Conservation (phyloP, 306 rosid genomes). For the barrel medic (Medicago truncatula) region DNA sequence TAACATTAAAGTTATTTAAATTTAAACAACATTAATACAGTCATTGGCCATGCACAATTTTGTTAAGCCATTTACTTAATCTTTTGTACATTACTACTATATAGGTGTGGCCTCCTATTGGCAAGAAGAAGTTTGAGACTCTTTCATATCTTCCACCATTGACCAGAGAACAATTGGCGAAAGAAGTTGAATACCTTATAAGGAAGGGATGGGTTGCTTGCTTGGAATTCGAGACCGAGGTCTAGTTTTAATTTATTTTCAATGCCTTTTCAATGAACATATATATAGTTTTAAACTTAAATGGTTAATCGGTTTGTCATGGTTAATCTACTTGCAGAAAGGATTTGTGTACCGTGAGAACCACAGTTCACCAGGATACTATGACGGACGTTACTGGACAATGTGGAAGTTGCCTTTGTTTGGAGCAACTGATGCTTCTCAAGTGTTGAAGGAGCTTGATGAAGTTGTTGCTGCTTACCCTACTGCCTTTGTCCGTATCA, state of each 20-base stretch:
- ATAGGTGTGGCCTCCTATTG: constrained; percentile 82
- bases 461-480: constrained; percentile 62
- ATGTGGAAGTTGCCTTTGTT: constrained; percentile 71
- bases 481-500: constrained; percentile 52
- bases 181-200: constrained; percentile 69
- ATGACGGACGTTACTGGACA: constrained; percentile 65
- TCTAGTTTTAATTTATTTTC: constrained; percentile 14
- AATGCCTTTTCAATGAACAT: neutral
- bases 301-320: too few relatives aligned
- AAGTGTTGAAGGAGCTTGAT: constrained; percentile 50
- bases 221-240: constrained; percentile 69
- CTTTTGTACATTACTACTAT: neutral
- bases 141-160: constrained; percentile 73
- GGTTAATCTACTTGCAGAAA: constrained; percentile 46
- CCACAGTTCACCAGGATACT: constrained; percentile 70
- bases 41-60: neutral
- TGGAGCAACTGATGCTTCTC: constrained; percentile 69
- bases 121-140: constrained; percentile 76
- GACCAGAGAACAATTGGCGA: neutral
- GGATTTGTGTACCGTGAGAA: constrained; percentile 69
- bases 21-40: too few relatives aligned
- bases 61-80: neutral
- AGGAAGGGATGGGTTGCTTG: constrained; percentile 68
- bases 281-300: too few relatives aligned
- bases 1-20: too few relatives aligned